Evolutionary conservation across 495 filamentous ascomycete species (phyloP), one percentile per base, ranked within the genome.

Genomic region (Margaritispora aquatica): DNA sequence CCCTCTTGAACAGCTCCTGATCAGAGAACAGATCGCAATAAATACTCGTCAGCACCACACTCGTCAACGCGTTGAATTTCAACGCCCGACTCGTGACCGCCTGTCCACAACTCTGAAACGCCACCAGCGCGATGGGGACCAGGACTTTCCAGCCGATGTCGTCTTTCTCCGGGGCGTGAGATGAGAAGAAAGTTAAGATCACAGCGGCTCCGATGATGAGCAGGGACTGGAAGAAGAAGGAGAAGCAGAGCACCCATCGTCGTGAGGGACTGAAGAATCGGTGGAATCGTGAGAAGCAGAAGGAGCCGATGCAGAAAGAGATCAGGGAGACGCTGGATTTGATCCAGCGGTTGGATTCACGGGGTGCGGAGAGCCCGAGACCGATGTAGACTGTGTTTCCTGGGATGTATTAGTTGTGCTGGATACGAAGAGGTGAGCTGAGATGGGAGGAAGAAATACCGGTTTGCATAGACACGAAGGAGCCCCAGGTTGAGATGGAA

Each of bases 401-500:
- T 80, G 38, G 38, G 26, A 24, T 36, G 10, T 29, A 13, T 27
- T 34, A 15, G 17, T 47, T n/a, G 36, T 8, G 15, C 11, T 29
- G 19, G 22, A 54, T 26, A 19, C 23, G 47, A 27, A 11, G 2
- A 20, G 47, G 11, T 47, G 23, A 4, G 21, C 7, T 54, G 4
- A 59, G 23, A 38, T n/a, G 34, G 13, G 4, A 17, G 17, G 24
- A 15, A 23, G 21, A 51, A 26, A 21, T 26, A 75, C 87, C 87
- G 23, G 87, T 90, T 66, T 91, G 87, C 88, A 91, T 90, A 63
- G 82, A 86, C 23, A 88, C 86, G 64, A 91, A 90, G 1, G 84
- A 83, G 13, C 86, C 86, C 87, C 87, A 90, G 23, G 84, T 84
- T 24, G 81, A 84, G 51, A 88, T 83, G 9, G 86, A 80, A 1